Conservation (phyloP, 2,329 filamentous ascomycete species). For the Emmonsiellopsis sp. region DNA sequence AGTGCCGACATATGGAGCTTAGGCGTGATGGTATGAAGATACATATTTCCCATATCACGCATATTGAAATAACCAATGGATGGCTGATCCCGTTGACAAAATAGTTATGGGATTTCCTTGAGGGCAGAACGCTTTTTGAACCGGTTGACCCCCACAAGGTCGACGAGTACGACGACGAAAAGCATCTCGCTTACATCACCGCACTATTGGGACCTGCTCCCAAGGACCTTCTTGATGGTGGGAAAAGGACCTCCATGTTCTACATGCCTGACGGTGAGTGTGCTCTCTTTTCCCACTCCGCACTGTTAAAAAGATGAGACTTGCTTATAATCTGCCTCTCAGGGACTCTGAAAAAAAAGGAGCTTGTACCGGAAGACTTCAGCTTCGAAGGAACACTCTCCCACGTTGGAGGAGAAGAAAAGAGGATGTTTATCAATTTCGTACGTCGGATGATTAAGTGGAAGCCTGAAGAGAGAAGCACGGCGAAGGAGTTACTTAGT, state of each 20-base stretch:
- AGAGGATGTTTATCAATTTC: conserved; percentile 22
- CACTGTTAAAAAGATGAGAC: not conserved
- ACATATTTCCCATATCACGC: too few relatives aligned
- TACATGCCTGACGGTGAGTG: conserved; percentile 6
- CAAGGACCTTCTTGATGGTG: conserved; percentile 3
- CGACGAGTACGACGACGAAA: conserved; percentile 14
- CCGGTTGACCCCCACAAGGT: conserved; percentile 13
- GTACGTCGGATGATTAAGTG: conserved; percentile 23
- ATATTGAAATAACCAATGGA: conserved; percentile 16
- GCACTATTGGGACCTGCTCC: conserved; percentile 18
- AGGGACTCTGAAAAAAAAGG: conserved; percentile 15
- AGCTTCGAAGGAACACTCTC: conserved; percentile 11
- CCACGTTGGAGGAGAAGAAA: conserved; percentile 19
- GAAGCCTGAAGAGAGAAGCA: conserved; percentile 25
- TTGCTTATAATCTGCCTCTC: not conserved
- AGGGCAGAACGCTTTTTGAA: conserved; percentile 21
- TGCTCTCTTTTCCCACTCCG: not conserved
- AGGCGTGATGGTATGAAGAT: conserved; percentile 22
- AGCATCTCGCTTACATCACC: conserved; percentile 19
- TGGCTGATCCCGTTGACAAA: not conserved
- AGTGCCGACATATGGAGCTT: conserved; percentile 32
- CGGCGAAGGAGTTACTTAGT: conserved; percentile 23
- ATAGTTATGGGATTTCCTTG: conserved; percentile 26
- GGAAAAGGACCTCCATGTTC: conserved; percentile 5
- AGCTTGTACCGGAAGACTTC: conserved; percentile 17